These are phyloP conservation scores for Botrytis pseudocinerea DNA, from an alignment of 2,329 filamentous ascomycete species.

Conservation along the genomic window DNA sequence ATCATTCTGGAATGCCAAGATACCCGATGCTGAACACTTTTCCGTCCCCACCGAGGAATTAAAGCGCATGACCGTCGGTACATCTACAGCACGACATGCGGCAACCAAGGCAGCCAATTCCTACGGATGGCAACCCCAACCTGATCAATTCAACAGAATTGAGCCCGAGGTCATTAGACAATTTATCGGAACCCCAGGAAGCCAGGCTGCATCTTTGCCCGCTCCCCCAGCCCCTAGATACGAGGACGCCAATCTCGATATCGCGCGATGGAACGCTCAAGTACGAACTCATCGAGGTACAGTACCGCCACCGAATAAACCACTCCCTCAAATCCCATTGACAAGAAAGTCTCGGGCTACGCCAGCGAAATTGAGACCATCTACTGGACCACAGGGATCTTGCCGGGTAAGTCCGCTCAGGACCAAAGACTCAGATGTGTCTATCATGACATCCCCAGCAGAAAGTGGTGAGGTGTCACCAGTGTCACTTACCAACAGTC, in stretches of 20 bases:
- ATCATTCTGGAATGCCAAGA: constrained; percentile 19
- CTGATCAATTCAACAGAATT: neutral
- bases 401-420: neutral
- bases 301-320: constrained; percentile 5
- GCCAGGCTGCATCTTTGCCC: neutral
- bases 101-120: constrained; percentile 22
- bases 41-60: neutral
- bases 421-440: neutral
- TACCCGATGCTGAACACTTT: neutral
- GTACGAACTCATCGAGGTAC: constrained; percentile 25
- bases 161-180: constrained; percentile 15
- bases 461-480: neutral
- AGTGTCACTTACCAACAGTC: constrained; percentile 6
- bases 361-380: no score
- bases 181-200: constrained; percentile 19
- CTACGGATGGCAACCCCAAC: constrained; percentile 23
- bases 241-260: constrained; percentile 26
- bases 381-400: neutral
- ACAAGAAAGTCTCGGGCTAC: neutral
- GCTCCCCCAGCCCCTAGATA: neutral
- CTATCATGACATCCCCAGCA: neutral
- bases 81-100: neutral
- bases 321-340: constrained; percentile 16
- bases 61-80: constrained; percentile 7
- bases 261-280: constrained; percentile 21